These are phyloP conservation scores for Tuber melanosporum DNA, from an alignment of 495 filamentous ascomycete species.

Conservation along the genomic window DNA sequence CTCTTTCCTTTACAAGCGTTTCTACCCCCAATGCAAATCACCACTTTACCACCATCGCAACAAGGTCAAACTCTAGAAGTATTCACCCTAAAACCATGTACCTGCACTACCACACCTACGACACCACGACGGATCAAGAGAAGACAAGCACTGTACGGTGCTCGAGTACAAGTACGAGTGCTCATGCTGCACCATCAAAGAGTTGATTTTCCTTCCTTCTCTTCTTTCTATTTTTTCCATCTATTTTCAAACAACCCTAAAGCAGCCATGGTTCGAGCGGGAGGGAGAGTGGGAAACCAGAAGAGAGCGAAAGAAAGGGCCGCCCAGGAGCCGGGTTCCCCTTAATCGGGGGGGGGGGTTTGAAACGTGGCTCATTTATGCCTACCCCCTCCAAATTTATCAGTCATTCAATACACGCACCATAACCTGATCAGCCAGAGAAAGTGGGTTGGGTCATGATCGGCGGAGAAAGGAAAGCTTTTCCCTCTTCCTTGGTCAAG, in stretches of 20 bases:
- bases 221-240: background rate
- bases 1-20: background rate
- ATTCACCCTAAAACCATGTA: no score
- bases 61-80: background rate
- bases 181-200: background rate
- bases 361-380: constrained; percentile 2
- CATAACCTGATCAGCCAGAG: background rate
- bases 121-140: background rate
- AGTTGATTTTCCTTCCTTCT: background rate
- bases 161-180: no score
- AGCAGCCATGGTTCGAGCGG: background rate
- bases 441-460: background rate
- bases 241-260: background rate
- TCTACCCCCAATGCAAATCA: background rate
- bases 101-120: background rate
- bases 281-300: background rate
- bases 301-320: background rate
- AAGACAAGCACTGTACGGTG: background rate
- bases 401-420: background rate
- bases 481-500: background rate
- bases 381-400: background rate
- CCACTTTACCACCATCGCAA: background rate
- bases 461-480: background rate
- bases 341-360: background rate
- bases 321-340: constrained; percentile 1